Evolutionary conservation across 306 rosid species (phyloP).

Genomic region (Quercus alba): DNA sequence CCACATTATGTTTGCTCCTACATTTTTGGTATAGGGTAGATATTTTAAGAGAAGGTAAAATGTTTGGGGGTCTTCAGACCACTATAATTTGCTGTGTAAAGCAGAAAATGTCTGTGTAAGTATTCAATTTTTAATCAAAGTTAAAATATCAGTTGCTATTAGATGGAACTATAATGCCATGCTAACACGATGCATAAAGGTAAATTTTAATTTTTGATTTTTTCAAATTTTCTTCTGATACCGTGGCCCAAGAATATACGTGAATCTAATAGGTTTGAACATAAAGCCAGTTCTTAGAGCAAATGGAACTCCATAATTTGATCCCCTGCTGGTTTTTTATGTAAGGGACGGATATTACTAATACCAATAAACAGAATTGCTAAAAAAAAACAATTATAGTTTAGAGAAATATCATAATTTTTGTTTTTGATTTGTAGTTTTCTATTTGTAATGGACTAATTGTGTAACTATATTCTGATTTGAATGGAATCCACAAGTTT

Average conservation of each 20-base stretch:
- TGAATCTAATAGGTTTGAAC: not conserved
- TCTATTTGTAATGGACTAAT: no score
- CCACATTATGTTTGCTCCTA: not conserved
- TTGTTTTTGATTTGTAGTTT: not conserved
- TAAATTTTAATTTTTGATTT: not conserved
- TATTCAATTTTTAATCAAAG: not conserved
- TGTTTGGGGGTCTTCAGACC: not conserved
- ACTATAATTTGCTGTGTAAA: not conserved
- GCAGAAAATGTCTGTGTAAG: not conserved
- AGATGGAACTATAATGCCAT: not conserved
- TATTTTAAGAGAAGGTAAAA: not conserved
- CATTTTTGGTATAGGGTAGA: not conserved
- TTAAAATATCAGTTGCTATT: not conserved
- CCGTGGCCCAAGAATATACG: not conserved
- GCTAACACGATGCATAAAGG: no score
- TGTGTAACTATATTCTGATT: not conserved
- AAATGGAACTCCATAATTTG: slow-evolving; percentile 16
- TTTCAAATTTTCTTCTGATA: not conserved
- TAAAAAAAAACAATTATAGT: slow-evolving; percentile 13
- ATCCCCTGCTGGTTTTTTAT: slow-evolving; percentile 54
- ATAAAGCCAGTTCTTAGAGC: not conserved
- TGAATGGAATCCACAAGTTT: not conserved
- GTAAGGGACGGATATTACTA: slow-evolving; percentile 54
- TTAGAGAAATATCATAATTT: not conserved
- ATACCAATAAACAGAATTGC: slow-evolving; percentile 30